Percentiles rank a stretch among this genome's conserved stretches.
phyloP scores from a whole-genome alignment of 2,329 filamentous ascomycete genomes.

The Alternaria incomplexa region DNA sequence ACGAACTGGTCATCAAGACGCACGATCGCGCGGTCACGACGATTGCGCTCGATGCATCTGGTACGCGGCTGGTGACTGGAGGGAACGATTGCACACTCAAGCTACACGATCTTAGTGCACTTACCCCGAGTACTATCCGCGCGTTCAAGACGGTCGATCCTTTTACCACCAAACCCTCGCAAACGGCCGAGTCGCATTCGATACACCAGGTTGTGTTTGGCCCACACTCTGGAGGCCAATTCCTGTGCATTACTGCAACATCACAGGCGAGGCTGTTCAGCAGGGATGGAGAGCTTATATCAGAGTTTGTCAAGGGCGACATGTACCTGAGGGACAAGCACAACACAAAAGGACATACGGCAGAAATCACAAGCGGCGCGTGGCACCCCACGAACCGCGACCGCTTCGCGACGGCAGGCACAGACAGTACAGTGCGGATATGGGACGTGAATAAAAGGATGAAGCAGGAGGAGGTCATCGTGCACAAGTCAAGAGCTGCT shows the following conservation, averaged over 20 bases:
- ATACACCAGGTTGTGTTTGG: conserved; percentile 89
- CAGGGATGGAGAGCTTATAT: conserved; percentile 83
- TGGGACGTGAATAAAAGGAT: conserved; percentile 96
- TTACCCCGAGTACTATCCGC: conserved; percentile 92
- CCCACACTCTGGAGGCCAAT: conserved; percentile 75
- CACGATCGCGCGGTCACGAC: conserved; percentile 88
- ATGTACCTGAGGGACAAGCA: conserved; percentile 98
- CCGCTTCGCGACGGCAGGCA: conserved; percentile 86
- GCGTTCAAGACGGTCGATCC: conserved; percentile 94
- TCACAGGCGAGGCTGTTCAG: conserved; percentile 89
- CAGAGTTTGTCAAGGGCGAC: conserved; percentile 94
- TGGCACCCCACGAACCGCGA: conserved; percentile 92
- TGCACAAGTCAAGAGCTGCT: conserved; percentile 90
- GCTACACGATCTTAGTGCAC: conserved; percentile 91
- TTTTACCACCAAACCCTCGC: conserved; percentile 73
- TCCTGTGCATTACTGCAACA: conserved; percentile 87
- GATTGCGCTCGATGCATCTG: conserved; percentile 82
- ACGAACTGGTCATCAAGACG: conserved; percentile 90
- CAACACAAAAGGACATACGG: conserved; percentile 95
- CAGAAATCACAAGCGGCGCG: conserved; percentile 84
- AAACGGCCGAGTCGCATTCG: conserved; percentile 81
- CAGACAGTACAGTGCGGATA: conserved; percentile 92
- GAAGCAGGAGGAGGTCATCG: conserved; percentile 89
- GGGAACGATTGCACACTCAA: conserved; percentile 92
- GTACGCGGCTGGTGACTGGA: conserved; percentile 84